Evolutionary conservation across 2,329 filamentous ascomycete species (phyloP).

Genomic region (Aspergillus pseudotamarii): DNA sequence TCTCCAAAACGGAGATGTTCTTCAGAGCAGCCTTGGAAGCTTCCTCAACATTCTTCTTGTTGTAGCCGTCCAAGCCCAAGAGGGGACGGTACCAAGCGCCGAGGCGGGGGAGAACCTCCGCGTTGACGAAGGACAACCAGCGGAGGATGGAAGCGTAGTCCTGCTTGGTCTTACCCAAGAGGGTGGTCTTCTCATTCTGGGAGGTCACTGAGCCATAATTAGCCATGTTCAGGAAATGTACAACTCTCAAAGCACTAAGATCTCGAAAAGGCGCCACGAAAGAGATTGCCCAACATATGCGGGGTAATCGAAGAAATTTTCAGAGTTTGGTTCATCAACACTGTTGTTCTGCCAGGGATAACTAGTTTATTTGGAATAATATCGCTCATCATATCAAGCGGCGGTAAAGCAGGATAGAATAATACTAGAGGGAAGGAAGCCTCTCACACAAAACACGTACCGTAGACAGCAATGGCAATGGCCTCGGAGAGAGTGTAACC

Average conservation of each 20-base stretch:
- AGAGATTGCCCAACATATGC: conserved; percentile 53
- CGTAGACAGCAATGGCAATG: conserved; percentile 96
- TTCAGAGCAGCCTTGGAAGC: conserved; percentile 68
- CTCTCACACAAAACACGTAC: conserved; percentile 63
- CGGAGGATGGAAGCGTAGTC: conserved; percentile 98
- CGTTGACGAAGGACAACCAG: conserved; percentile 98
- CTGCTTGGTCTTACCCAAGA: conserved; percentile 99
- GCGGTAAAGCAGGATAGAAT: conserved; percentile 19
- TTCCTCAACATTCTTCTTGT: conserved; percentile 96
- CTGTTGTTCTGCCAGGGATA: conserved; percentile 97
- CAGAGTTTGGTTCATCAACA: conserved; percentile 83
- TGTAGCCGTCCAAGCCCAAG: conserved; percentile 80
- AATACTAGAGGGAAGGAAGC: conserved; percentile 1
- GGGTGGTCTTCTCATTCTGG: conserved; percentile 99
- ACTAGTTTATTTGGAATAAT: conserved; percentile 66
- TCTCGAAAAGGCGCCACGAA: conserved; percentile 17
- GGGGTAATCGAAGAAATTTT: conserved; percentile 64
- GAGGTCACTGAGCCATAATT: conserved; percentile 69
- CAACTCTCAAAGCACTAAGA: conserved; percentile 14
- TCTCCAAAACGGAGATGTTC: conserved; percentile 74
- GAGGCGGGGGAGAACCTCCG: conserved; percentile 74
- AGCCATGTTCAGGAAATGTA: conserved; percentile 20
- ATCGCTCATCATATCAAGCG: conserved; percentile 70
- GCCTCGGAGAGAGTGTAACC: conserved; percentile 85
- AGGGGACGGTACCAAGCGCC: conserved; percentile 85